phyloP scores from a whole-genome alignment of 225 moss, liverwort and hornwort species.

The Polytrichum formosum region DNA sequence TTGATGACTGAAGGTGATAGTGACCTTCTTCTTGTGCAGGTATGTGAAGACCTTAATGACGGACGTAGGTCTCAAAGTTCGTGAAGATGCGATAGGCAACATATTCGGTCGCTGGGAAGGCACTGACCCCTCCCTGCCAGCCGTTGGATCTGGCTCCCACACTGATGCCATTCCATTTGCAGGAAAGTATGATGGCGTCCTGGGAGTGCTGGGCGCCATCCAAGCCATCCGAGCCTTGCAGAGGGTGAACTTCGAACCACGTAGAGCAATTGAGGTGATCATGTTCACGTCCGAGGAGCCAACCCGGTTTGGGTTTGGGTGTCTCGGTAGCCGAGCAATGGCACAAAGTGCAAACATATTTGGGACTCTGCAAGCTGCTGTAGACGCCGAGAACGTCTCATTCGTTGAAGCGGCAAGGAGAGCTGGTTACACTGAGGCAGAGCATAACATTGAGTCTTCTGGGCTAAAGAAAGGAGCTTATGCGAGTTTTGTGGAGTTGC shows the following conservation, averaged over 20 bases:
- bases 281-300: conserved; percentile 99
- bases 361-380: conserved; percentile 44
- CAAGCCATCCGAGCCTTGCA: conserved; percentile 68
- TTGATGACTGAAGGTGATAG: no score
- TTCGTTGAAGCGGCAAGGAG: conserved; percentile 72
- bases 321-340: conserved; percentile 93
- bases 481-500: conserved; percentile 83
- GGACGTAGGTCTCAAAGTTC: conserved; percentile 57
- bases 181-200: conserved; percentile 88
- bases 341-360: conserved; percentile 53
- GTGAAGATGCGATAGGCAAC: conserved; percentile 93
- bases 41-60: conserved; percentile 79
- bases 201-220: conserved; percentile 88
- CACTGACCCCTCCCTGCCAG: conserved; percentile 38
- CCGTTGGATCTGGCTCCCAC: conserved; percentile 88
- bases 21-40: conserved; percentile 24
- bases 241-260: conserved; percentile 62
- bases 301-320: conserved; percentile 95
- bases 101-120: conserved; percentile 80
- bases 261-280: conserved; percentile 71
- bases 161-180: conserved; percentile 84
- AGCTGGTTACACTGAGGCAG: conserved; percentile 65
- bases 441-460: conserved; percentile 51
- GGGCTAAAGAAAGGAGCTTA: conserved; percentile 42
- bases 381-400: conserved; percentile 67